Evolutionary conservation across 1,284 basidiomycete genomes (phyloP), one percentile per base, ranked within the genome.

Genomic region (Cryptococcus sp.): DNA sequence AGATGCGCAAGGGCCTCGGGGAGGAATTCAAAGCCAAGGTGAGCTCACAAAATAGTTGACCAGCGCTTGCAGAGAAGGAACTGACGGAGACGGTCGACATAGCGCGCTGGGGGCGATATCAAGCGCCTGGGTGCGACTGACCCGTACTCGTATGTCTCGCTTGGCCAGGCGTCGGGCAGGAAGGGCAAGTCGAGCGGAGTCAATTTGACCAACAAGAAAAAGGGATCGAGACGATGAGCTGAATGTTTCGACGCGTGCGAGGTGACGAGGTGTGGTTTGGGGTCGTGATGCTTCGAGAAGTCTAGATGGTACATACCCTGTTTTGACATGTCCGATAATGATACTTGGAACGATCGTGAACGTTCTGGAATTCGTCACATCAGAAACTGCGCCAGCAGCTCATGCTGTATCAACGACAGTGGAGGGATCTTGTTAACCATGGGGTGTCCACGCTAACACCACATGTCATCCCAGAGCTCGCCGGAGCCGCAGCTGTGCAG

Each of bases 101-200:
- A 95, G 92, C 88, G 86, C 79, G 94, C 91, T 28, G 89, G 89
- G 40, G 93, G 94, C 37, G 94, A 96, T 74, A 82, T 97, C 73
- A 95, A 91, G 77, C 89, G 85, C 72, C 83, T 85, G 23, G 87
- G 87, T 39, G 79, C 90, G 50, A 78, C 80, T 50, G 92, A 94
- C 69, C 96, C 96, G 1, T 98, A 91, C 75, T 92, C 91, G 18
- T 99, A 98, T 74, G 77, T 97, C 43, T 80, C 90, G 11, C 79
- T 95, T 52, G 84, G 85, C 21, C 87, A 92, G 72, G 88, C 88
- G 37, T 84, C 88, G n/a, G 53, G 59, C 44, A 62, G 63, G 40
- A 64, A 65, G 40, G 65, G 63, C 20, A 64, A 67, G 46, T 61
- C 60, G 9, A 59, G 64, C n/a, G 65, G 64, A 40, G 60, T 72